Evolutionary conservation across 106 monocot species (phyloP).

Genomic region (Dioscorea zingiberensis): DNA sequence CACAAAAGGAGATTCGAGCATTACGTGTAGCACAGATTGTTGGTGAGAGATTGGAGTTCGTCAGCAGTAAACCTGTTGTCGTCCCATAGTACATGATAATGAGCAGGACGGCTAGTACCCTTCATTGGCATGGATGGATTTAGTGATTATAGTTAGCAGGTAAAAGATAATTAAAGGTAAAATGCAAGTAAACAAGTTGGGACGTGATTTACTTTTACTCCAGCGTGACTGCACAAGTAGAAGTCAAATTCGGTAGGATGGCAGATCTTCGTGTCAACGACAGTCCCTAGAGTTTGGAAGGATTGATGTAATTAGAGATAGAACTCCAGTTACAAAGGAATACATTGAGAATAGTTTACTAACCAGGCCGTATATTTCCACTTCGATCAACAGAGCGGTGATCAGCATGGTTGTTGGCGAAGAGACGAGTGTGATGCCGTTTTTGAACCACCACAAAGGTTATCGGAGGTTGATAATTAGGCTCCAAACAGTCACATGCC

Average conservation of each 20-base stretch:
- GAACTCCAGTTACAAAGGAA: too few species aligned
- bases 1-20: background rate
- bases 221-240: conserved; percentile 87
- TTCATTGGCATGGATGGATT: conserved; percentile 1
- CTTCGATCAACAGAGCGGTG: conserved; percentile 53
- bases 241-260: conserved; percentile 94
- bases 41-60: conserved; percentile 63
- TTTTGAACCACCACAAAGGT: conserved; percentile 97
- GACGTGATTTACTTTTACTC: conserved; percentile 48
- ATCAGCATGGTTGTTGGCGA: conserved; percentile 81
- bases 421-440: conserved; percentile 85
- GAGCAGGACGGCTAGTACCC: conserved; percentile 92
- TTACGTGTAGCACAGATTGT: conserved; percentile 96
- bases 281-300: conserved; percentile 56
- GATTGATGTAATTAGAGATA: too few species aligned
- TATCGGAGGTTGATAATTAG: conserved; percentile 88
- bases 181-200: background rate
- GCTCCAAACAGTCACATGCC: conserved; percentile 86
- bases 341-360: background rate
- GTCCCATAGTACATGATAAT: conserved; percentile 91
- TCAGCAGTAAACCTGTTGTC: conserved; percentile 87
- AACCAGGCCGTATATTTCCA: conserved; percentile 92
- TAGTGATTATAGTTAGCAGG: background rate
- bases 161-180: background rate
- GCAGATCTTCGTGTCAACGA: conserved; percentile 86